Base-by-base conservation (phyloP, 331 rosid genomes). In the Malus hybrid region DNA sequence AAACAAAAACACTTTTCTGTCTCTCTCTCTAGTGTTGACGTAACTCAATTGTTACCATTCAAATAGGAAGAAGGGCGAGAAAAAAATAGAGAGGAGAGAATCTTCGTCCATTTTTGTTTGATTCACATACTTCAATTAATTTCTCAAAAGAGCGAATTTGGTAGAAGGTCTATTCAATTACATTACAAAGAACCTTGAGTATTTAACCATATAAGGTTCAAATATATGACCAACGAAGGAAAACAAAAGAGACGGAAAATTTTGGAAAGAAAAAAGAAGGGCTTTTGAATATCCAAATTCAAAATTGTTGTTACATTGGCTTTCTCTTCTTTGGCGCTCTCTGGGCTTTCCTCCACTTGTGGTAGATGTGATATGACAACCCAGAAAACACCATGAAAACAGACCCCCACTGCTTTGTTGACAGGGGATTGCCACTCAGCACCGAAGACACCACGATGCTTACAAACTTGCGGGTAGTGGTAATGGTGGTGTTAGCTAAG, bases 391-490 rank as follows among this genome's bases (percentile, higher is more conserved):
- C 98, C 94, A 90, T 84, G 28, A 59, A 70, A 64, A 93, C 98
- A 60, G 96, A 93, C 11, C 91, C 90, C 98, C 98, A 93, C 76
- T 93, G 98, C 84, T 90, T 91, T 12, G 86, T 64, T 65, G 98
- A 93, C 22, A 93, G 79, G 78, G 98, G 96, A 73, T 93, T 93
- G 56, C 98, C 97, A 67, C 97, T 93, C 77, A 93, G 85, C 80
- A 93, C 33, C 6, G 97, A 93, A 34, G 98, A 93, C 57, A 91
- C 87, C 73, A 93, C 98, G 29, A 91, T 93, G 86, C 98, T 93
- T 6, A 91, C 97, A 64, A 93, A 93, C 77, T 93, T 93, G 84
- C 97, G 98, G 63, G 97, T 93, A 24, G 97, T 93, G 16, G 98
- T 93, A 80, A 93, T 91, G 81, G 98, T 93, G 71, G 97, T 93